Conservation (phyloP, 1,284 basidiomycete species). For the Caloboletus firmus region DNA sequence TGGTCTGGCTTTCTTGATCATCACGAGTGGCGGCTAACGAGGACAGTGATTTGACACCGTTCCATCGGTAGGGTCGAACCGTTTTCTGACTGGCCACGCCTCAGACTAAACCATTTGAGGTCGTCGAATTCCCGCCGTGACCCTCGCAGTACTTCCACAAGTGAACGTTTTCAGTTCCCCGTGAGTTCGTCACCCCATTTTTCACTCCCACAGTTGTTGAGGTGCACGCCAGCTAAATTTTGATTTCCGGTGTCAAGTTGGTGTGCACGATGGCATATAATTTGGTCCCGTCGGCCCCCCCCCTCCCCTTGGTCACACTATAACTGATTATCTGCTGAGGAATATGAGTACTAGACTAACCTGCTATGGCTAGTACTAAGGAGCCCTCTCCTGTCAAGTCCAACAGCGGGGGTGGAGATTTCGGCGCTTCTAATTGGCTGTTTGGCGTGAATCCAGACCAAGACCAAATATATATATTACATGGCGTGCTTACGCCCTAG, state of each 20-base stretch:
- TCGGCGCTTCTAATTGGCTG: not conserved
- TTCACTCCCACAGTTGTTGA: conserved; percentile 23
- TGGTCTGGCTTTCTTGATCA: too few species aligned
- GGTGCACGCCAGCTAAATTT: not conserved
- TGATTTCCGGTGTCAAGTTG: not conserved
- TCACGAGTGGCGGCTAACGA: not conserved
- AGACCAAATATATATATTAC: not conserved
- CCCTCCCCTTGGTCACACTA: not conserved
- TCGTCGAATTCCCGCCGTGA: conserved; percentile 8
- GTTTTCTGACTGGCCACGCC: conserved; percentile 2
- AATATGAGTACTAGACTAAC: not conserved
- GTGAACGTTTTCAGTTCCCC: conserved; percentile 12
- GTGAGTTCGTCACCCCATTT: conserved; percentile 2
- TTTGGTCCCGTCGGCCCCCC: not conserved
- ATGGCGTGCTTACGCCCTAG: not conserved
- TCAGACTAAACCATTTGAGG: conserved; percentile 23
- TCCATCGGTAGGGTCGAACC: not conserved
- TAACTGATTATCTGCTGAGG: not conserved
- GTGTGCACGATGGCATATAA: not conserved
- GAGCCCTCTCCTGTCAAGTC: not conserved
- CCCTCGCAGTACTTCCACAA: not conserved
- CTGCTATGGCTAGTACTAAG: not conserved
- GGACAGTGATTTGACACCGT: not conserved
- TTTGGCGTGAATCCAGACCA: not conserved
- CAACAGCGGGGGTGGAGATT: not conserved